phyloP scores from a whole-genome alignment of 2,329 filamentous ascomycete genomes.

The Diaporthe helianthi region DNA sequence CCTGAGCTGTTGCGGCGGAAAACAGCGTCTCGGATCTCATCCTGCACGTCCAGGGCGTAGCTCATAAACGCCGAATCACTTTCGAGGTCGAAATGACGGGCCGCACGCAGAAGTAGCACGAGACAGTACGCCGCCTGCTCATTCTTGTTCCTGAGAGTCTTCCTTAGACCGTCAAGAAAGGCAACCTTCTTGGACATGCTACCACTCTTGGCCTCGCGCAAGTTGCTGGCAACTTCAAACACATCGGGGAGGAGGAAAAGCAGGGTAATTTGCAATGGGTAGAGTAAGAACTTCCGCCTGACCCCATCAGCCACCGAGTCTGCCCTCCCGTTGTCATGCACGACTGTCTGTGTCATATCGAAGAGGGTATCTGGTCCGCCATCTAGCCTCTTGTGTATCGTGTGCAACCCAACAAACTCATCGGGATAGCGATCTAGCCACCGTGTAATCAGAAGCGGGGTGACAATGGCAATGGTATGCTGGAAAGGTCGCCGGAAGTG shows the following conservation, averaged over 20 bases:
- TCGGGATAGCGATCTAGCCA: slow-evolving; percentile 71
- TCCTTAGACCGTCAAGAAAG: slow-evolving; percentile 69
- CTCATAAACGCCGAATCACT: slow-evolving; percentile 70
- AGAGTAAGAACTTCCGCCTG: slow-evolving; percentile 62
- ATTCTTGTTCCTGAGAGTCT: slow-evolving; percentile 68
- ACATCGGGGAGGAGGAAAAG: slow-evolving; percentile 72
- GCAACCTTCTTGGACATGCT: slow-evolving; percentile 71
- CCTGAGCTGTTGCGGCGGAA: slow-evolving; percentile 61
- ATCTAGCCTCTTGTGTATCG: slow-evolving; percentile 66
- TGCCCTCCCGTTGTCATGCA: slow-evolving; percentile 32
- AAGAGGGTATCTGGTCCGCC: slow-evolving; percentile 71
- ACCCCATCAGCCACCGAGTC: slow-evolving; percentile 56
- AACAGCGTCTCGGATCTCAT: slow-evolving; percentile 71
- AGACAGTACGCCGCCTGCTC: slow-evolving; percentile 73
- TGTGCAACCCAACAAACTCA: slow-evolving; percentile 71
- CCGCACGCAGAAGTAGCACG: slow-evolving; percentile 66
- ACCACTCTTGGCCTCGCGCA: slow-evolving; percentile 68
- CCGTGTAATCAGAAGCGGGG: slow-evolving; percentile 68
- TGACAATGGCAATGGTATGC: slow-evolving; percentile 66
- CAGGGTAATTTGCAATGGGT: slow-evolving; percentile 68
- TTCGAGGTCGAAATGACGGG: slow-evolving; percentile 68
- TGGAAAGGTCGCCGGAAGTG: slow-evolving; percentile 71
- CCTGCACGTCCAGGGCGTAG: slow-evolving; percentile 73
- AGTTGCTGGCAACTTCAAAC: slow-evolving; percentile 73
- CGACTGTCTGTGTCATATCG: slow-evolving; percentile 69